Percentiles rank a stretch among this genome's conserved stretches.
These are phyloP conservation scores for Pseudoturritis turrita DNA, from an alignment of 345 rosid species.

Conservation along the genomic window DNA sequence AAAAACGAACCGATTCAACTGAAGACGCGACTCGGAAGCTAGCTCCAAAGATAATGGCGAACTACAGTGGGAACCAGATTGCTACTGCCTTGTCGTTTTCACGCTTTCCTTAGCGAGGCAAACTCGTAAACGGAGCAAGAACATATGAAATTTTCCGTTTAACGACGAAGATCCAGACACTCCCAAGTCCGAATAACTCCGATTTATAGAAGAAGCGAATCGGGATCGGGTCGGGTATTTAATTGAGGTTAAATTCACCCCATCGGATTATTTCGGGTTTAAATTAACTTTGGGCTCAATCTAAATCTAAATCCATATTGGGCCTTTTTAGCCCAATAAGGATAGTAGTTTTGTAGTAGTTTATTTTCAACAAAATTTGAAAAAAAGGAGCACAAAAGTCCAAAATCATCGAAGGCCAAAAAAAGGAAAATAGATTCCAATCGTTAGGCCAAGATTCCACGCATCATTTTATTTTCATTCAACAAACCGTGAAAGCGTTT, in stretches of 20 bases:
- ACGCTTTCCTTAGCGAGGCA: not conserved
- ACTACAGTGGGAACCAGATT: not conserved
- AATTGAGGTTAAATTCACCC: not conserved
- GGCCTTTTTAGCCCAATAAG: slow-evolving; percentile 6
- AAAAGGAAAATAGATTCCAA: not conserved
- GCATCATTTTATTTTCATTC: not conserved
- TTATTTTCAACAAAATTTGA: not conserved
- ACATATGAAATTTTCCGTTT: not conserved
- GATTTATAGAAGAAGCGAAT: not conserved
- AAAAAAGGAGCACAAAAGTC: no score
- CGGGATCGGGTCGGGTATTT: slow-evolving; percentile 14
- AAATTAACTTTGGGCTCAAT: not conserved
- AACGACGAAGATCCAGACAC: slow-evolving; percentile 1
- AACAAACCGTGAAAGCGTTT: not conserved
- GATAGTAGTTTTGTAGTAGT: not conserved
- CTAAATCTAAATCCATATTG: not conserved
- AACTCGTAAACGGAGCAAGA: not conserved
- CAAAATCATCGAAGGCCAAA: no score
- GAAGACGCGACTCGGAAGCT: not conserved
- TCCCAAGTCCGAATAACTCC: not conserved
- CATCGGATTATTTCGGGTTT: not conserved
- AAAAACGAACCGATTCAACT: not conserved
- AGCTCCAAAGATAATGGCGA: not conserved
- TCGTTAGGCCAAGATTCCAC: not conserved
- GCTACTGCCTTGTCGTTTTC: not conserved